Evolutionary conservation across 306 rosid species (phyloP), one percentile per base, ranked within the genome.

Genomic region (Styphnolobium japonicum): DNA sequence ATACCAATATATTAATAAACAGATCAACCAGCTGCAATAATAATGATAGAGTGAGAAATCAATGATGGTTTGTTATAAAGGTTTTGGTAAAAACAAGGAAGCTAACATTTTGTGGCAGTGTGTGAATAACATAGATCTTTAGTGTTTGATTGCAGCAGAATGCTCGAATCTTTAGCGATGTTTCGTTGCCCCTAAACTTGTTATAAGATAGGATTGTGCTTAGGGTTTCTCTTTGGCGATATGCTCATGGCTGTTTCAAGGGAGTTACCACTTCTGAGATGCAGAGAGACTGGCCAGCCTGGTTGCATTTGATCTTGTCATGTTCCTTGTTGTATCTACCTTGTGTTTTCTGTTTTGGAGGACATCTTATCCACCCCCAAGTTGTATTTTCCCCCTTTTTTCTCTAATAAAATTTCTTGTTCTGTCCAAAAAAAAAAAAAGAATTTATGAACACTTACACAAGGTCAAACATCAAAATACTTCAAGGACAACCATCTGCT

Each of bases 381-480:
- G 57, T 16, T 19, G 69, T 42, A 43, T 27, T 9, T 57, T 43
- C 69, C 70, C 19, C n/a, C 63, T 3, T 19, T 74, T 18, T 11
- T 58, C 40, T 58, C 43, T 19, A 25, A 31, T 5, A 27, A 10
- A 42, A 4, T 1, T 11, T 18, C 55, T 49, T 49, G 5, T 6
- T n/a, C 16, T 42, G 2, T 27, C 12, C 31, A 27, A 37, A 14
- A 55, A 34, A 52, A 34, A 7, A 2, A 1, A 40, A 40, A 23
- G 18, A 45, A 27, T 15, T 42, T 16, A 56, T 53, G 76, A 42
- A 68, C 37, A 57, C 39, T 12, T 57, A 16, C 10, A 18, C 60
- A 43, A 67, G 69, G 29, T 56, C 82, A 67, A 56, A 29, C 73
- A 64, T 34, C 45, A 39, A 77, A 52, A 77, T 37, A 37, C 74